Conservation (phyloP, 1,284 basidiomycete species). For the Pyrrhoderma noxium region DNA sequence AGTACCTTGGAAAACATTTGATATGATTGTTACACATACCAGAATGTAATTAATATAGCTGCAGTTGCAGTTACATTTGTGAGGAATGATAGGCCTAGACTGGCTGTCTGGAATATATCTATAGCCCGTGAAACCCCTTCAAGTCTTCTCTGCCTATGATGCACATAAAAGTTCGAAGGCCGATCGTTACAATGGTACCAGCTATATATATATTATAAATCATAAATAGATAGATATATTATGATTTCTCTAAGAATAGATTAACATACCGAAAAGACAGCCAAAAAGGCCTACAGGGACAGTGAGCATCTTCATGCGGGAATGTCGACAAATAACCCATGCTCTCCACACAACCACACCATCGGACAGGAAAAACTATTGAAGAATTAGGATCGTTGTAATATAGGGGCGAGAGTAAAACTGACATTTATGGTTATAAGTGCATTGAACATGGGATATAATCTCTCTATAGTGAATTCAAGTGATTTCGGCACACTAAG, state of each 20-base stretch:
- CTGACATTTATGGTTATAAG: conserved; percentile 5
- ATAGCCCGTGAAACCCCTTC: not conserved
- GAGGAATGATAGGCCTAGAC: conserved; percentile 2
- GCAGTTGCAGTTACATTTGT: conserved; percentile 3
- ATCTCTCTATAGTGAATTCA: not conserved
- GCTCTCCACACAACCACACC: conserved; percentile 7
- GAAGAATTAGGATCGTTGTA: not conserved
- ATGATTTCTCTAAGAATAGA: not conserved
- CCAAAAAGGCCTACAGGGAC: not conserved
- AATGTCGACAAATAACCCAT: conserved; percentile 1
- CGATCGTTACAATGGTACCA: not conserved
- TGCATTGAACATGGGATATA: conserved; percentile 2
- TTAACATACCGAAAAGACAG: conserved; percentile 1
- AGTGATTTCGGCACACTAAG: not conserved
- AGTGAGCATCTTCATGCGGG: not conserved
- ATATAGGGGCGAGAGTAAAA: not conserved
- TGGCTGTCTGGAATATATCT: conserved; percentile 1
- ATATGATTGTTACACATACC: not conserved
- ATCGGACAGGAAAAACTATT: conserved; percentile 1
- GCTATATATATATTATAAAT: not conserved
- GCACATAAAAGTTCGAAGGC: not conserved
- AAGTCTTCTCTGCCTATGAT: not conserved
- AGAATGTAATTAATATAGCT: conserved; percentile 1
- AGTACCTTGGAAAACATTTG: not conserved
- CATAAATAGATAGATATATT: not conserved